A percentile compares a stretch with the other conserved stretches of the same genome.
phyloP scores from a whole-genome alignment of 2,329 filamentous ascomycete species.

The Colletotrichum musae region DNA sequence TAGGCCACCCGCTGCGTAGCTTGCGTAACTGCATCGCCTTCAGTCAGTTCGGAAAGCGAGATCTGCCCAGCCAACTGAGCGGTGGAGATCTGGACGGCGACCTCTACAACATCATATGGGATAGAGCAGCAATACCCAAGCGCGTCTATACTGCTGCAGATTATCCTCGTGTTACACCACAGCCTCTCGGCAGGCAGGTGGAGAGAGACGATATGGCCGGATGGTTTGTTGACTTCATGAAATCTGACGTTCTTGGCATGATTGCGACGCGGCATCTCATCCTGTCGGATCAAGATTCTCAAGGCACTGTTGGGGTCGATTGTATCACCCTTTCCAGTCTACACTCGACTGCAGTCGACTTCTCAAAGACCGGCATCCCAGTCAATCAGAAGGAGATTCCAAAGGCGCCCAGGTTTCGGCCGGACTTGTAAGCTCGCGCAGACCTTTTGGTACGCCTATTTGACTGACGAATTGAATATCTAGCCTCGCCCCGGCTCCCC shows the following conservation, averaged over 20 bases:
- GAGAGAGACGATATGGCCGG: slow-evolving; percentile 77
- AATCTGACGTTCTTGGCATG: slow-evolving; percentile 74
- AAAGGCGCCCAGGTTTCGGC: slow-evolving; percentile 56
- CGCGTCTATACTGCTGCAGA: slow-evolving; percentile 72
- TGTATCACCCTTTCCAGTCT: slow-evolving; percentile 72
- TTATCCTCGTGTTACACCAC: slow-evolving; percentile 72
- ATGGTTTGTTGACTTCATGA: slow-evolving; percentile 87
- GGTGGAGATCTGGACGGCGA: slow-evolving; percentile 91
- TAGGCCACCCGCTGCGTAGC: slow-evolving; percentile 70
- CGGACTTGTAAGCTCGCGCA: slow-evolving; percentile 66
- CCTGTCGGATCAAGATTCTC: slow-evolving; percentile 69
- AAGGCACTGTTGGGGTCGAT: slow-evolving; percentile 65
- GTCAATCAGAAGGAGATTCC: slow-evolving; percentile 64
- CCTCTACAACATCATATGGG: slow-evolving; percentile 85
- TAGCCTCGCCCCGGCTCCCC: slow-evolving; percentile 64
- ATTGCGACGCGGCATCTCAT: slow-evolving; percentile 77
- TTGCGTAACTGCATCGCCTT: slow-evolving; percentile 85
- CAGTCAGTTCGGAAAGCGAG: slow-evolving; percentile 77
- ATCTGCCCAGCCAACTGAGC: slow-evolving; percentile 83
- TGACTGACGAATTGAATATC: neutral
- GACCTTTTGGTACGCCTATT: no score
- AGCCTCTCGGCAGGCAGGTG: slow-evolving; percentile 74
- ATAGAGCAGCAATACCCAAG: slow-evolving; percentile 63
- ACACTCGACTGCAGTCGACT: slow-evolving; percentile 81
- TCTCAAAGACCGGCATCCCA: slow-evolving; percentile 80